phyloP scores from a whole-genome alignment of 192 early-diverging fungal genomes.

The Ambispora gerdemannii region DNA sequence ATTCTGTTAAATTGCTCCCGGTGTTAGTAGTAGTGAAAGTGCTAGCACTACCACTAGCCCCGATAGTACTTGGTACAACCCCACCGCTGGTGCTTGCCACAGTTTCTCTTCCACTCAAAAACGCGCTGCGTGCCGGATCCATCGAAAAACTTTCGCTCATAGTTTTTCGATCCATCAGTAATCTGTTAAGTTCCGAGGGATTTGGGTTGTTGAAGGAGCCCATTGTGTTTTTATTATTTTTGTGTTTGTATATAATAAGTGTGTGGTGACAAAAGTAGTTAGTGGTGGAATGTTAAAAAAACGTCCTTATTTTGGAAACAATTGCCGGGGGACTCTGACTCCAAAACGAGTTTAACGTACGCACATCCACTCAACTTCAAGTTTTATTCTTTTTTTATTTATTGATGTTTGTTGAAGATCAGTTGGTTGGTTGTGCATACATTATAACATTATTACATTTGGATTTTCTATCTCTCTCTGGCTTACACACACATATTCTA shows the following conservation, averaged over 20 bases:
- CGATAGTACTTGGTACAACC: background rate
- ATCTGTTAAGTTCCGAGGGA: background rate
- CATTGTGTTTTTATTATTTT: background rate
- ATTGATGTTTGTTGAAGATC: too few relatives aligned
- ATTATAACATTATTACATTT: too few relatives aligned
- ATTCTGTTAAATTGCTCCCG: constrained; percentile 35
- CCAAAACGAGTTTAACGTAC: background rate
- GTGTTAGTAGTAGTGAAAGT: background rate
- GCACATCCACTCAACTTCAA: background rate
- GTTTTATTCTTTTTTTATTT: background rate
- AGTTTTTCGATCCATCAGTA: constrained; percentile 17
- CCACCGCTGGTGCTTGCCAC: background rate
- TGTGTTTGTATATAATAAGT: background rate
- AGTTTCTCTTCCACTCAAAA: constrained; percentile 9
- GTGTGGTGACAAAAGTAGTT: too few relatives aligned
- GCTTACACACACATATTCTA: too few relatives aligned
- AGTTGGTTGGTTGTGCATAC: too few relatives aligned
- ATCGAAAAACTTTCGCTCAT: constrained; percentile 11
- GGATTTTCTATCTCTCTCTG: too few relatives aligned
- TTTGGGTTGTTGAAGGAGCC: constrained; percentile 3
- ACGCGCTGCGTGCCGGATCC: background rate
- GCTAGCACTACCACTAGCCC: background rate
- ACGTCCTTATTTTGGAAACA: background rate
- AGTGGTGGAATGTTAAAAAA: too few relatives aligned
- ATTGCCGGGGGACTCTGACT: background rate